A percentile compares a stretch with the other conserved stretches of the same genome.
These are phyloP conservation scores for Auriscalpium vulgare DNA, from an alignment of 768 basidiomycete genomes.

Conservation along the genomic window DNA sequence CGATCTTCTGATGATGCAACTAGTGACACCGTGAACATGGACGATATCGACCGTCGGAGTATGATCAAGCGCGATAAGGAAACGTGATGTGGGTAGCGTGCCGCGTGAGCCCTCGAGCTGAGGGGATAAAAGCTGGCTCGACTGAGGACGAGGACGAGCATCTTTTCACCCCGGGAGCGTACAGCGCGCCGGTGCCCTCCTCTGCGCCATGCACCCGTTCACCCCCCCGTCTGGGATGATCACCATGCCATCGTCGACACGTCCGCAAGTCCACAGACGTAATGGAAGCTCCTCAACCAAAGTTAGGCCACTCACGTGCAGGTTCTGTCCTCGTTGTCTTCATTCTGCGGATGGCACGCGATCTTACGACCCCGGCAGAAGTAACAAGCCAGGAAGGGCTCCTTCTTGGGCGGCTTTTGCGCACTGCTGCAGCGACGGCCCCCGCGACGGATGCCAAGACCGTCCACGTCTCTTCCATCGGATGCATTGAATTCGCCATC, in stretches of 20 bases:
- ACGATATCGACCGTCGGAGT: background rate
- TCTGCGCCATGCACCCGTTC: background rate
- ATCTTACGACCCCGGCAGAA: slow-evolving; percentile 35
- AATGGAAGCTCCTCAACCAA: too few relatives aligned
- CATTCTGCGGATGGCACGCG: slow-evolving; percentile 27
- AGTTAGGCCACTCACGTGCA: slow-evolving; percentile 25
- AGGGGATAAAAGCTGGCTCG: too few relatives aligned
- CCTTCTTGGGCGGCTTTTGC: slow-evolving; percentile 24
- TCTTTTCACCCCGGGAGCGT: background rate
- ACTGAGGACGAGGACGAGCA: too few relatives aligned
- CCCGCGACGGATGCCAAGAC: background rate
- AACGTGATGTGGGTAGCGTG: background rate
- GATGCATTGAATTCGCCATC: background rate
- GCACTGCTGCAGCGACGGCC: background rate
- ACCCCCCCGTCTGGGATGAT: too few relatives aligned
- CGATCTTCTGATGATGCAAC: background rate
- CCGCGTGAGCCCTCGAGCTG: too few relatives aligned
- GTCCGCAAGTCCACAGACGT: too few relatives aligned
- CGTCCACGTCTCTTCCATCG: background rate
- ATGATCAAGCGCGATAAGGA: slow-evolving; percentile 1
- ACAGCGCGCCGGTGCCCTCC: background rate
- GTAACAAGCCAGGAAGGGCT: slow-evolving; percentile 30
- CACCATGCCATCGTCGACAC: too few relatives aligned
- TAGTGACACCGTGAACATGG: background rate
- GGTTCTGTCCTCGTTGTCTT: slow-evolving; percentile 22